Evolutionary conservation across 768 basidiomycete species (phyloP).

Genomic region (Auricularia sp.): DNA sequence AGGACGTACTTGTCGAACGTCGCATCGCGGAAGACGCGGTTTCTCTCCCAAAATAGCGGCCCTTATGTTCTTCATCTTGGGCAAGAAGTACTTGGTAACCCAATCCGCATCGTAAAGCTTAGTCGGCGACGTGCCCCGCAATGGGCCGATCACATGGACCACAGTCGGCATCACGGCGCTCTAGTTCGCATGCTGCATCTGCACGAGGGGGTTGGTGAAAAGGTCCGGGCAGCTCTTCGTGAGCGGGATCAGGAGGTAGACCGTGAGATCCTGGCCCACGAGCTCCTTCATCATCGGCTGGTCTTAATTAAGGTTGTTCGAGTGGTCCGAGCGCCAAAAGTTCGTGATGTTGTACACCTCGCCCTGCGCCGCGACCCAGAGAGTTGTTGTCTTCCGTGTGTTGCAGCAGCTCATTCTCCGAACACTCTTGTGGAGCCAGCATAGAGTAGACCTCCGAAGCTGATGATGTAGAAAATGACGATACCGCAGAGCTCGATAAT

Average conservation of each 20-base stretch:
- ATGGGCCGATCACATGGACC: constrained; percentile 61
- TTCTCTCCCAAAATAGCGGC: constrained; percentile 53
- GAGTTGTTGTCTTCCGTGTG: constrained; percentile 68
- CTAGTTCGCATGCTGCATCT: constrained; percentile 53
- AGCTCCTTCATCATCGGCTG: constrained; percentile 52
- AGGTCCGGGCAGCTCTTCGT: constrained; percentile 62
- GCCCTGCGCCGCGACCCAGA: constrained; percentile 78
- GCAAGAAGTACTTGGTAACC: constrained; percentile 66
- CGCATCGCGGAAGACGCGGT: constrained; percentile 23
- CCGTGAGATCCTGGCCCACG: constrained; percentile 77
- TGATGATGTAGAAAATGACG: constrained; percentile 83
- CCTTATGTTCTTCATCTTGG: constrained; percentile 75
- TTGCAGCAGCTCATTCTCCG: constrained; percentile 50
- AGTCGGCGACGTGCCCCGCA: constrained; percentile 33
- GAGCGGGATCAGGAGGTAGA: constrained; percentile 80
- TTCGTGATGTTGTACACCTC: constrained; percentile 77
- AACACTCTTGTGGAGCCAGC: constrained; percentile 85
- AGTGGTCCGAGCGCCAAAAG: constrained; percentile 75
- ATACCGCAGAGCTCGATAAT: constrained; percentile 67
- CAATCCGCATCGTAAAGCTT: constrained; percentile 48
- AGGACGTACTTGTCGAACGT: not conserved
- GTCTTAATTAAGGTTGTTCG: constrained; percentile 66
- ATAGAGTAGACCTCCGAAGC: constrained; percentile 77
- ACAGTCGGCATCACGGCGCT: constrained; percentile 48
- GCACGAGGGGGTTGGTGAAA: constrained; percentile 44